Conservation (phyloP, 2,329 filamentous ascomycete species). For the Phaeomoniella chlamydospora region DNA sequence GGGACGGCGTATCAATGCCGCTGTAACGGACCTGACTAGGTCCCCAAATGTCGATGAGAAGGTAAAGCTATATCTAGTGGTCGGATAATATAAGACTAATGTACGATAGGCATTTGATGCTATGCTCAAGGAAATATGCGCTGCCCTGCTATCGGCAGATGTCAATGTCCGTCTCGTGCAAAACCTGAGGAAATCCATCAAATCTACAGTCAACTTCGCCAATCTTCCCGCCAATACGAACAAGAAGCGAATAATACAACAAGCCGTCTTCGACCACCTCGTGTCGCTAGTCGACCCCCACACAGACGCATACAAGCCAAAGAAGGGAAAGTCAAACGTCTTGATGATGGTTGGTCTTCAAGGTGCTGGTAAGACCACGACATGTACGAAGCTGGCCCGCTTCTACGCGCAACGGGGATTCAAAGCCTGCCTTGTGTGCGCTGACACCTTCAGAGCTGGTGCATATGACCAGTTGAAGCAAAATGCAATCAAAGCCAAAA, state of each 20-base stretch:
- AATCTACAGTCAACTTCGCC: constrained; percentile 82
- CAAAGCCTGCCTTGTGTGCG: constrained; percentile 85
- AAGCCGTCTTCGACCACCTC: constrained; percentile 92
- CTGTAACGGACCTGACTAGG: constrained; percentile 82
- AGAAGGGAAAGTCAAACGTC: constrained; percentile 89
- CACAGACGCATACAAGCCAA: constrained; percentile 87
- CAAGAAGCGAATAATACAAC: constrained; percentile 97
- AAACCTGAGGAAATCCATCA: constrained; percentile 84
- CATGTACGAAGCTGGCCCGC: constrained; percentile 88
- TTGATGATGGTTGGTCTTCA: constrained; percentile 99
- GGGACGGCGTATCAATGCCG: constrained; percentile 93
- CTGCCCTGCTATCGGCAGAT: constrained; percentile 88
- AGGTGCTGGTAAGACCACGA: constrained; percentile 94
- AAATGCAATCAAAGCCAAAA: constrained; percentile 97
- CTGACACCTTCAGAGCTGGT: constrained; percentile 95
- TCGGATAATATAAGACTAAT: too few species aligned
- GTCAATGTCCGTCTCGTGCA: constrained; percentile 92
- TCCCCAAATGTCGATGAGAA: constrained; percentile 94
- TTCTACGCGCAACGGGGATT: constrained; percentile 93
- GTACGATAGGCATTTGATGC: constrained; percentile 66
- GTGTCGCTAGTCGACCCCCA: constrained; percentile 93
- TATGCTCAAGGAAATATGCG: constrained; percentile 97
- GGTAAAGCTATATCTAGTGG: constrained; percentile 35
- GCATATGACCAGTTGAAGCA: constrained; percentile 98
- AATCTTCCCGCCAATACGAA: constrained; percentile 82